Base-by-base conservation (phyloP, 768 basidiomycete species). In the Trichaptum fuscoviolaceum region DNA sequence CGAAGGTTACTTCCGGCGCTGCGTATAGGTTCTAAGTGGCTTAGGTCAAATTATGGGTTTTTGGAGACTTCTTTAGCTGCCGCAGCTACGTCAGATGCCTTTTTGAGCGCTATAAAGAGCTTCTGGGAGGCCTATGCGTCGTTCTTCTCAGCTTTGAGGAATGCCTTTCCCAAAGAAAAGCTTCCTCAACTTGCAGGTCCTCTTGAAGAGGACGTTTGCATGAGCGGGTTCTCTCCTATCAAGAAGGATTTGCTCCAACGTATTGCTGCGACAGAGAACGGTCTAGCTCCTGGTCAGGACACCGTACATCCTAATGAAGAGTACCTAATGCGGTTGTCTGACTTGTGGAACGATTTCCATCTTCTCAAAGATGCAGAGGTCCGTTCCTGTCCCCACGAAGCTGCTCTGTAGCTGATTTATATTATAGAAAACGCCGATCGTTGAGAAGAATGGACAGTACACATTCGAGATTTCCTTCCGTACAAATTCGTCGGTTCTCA, bases 261-360 rank as follows among this genome's bases (percentile, higher is more conserved):
- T 23, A 72, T 70, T 12, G 64, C 72, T 5, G 65, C 59, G 42
- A 67, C 70, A 63, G 69, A 67, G 27, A 70, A 70, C 57, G 70
- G 69, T 27, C 71, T 68, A 27, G 72, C 64, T 2, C 68, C 64
- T 20, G 63, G 65, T 30, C 70, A 78, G 67, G 71, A 74, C 59
- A 64, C 70, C 34, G 85, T 85, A 0, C 90, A 99, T 78, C 97
- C 97, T 8, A 99, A 99, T 71, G 95, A 92, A 67, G 95, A 96
- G 79, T 92, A 96, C 71, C 78, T 99, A 58, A 96, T 98, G 93
- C 83, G 97, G 69, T 91, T 99, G 66, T 83, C 86, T 60, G 96
- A 97, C 77, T 78, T 97, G 57, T 79, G 95, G 61, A 77, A 82
- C 17, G 94, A 97, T 72, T 90, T 89, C 0, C 82, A 78, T 68